Percentiles rank a stretch among this genome's conserved stretches.
phyloP scores from a whole-genome alignment of 2,329 filamentous ascomycete species.

The Pseudogymnoascus sp. region DNA sequence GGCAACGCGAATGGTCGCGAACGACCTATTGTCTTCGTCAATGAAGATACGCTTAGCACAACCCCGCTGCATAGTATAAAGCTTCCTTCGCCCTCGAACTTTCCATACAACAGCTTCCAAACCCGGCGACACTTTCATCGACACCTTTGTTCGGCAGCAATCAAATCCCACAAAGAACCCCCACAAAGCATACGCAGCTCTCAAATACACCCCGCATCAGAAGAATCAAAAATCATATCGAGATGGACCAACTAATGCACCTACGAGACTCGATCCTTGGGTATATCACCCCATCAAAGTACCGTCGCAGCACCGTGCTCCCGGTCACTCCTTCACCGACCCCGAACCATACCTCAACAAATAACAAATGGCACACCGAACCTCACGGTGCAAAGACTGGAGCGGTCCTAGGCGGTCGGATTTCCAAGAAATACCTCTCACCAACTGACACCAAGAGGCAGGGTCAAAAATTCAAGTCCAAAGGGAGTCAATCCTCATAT shows the following conservation, averaged over 20 bases:
- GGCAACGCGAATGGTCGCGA: background rate
- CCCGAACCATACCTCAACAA: constrained; percentile 13
- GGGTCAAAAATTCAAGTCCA: background rate
- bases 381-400: constrained; percentile 12
- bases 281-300: constrained; percentile 25
- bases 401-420: constrained; percentile 12
- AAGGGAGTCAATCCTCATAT: background rate
- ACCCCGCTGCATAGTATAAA: background rate
- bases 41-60: background rate
- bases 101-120: background rate
- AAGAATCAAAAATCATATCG: background rate
- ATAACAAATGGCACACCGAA: background rate
- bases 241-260: constrained; percentile 20
- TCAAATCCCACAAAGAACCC: background rate
- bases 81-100: constrained; percentile 2
- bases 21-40: background rate
- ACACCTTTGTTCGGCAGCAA: background rate
- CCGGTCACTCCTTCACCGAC: constrained; percentile 1
- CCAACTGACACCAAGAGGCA: constrained; percentile 17
- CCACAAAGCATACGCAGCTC: background rate
- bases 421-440: constrained; percentile 18
- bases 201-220: background rate
- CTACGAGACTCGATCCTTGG: constrained; percentile 25
- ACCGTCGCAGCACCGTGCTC: constrained; percentile 26
- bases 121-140: constrained; percentile 3